Conservation (phyloP, 768 basidiomycete genomes). For the Termitomyces sp. region DNA sequence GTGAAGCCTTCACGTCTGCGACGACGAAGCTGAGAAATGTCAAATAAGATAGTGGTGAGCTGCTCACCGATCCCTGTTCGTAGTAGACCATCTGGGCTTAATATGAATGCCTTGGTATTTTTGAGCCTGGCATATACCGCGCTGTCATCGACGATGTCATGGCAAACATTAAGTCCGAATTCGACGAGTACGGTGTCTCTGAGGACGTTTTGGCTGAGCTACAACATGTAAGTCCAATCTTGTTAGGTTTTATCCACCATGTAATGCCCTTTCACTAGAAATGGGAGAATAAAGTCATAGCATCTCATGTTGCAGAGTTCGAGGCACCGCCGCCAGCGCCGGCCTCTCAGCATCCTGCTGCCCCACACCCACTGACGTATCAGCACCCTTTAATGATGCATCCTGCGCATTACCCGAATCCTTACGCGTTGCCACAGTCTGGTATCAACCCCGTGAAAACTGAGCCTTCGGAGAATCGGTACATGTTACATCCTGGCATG, state of each 20-base stretch:
- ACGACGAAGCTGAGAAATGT: slow-evolving; percentile 50
- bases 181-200: slow-evolving; percentile 93
- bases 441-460: slow-evolving; percentile 56
- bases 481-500: slow-evolving; percentile 42
- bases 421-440: slow-evolving; percentile 40
- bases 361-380: slow-evolving; percentile 46
- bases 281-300: slow-evolving; percentile 94
- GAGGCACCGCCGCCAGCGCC: slow-evolving; percentile 44
- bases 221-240: slow-evolving; percentile 66
- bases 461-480: slow-evolving; percentile 68
- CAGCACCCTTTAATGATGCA: slow-evolving; percentile 59
- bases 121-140: slow-evolving; percentile 90
- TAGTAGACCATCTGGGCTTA: slow-evolving; percentile 54
- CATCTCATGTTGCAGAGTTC: slow-evolving; percentile 95
- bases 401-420: slow-evolving; percentile 50
- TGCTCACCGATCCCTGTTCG: slow-evolving; percentile 56
- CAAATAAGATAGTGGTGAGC: slow-evolving; percentile 99
- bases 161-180: slow-evolving; percentile 80
- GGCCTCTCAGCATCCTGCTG: slow-evolving; percentile 35
- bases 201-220: slow-evolving; percentile 87
- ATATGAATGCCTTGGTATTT: slow-evolving; percentile 38
- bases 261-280: slow-evolving; percentile 46
- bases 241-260: slow-evolving; percentile 7
- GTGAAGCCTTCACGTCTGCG: slow-evolving; percentile 27
- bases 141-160: slow-evolving; percentile 97